phyloP scores from a whole-genome alignment of 163 green algal genomes.

The Trebouxia gelatinosa region DNA sequence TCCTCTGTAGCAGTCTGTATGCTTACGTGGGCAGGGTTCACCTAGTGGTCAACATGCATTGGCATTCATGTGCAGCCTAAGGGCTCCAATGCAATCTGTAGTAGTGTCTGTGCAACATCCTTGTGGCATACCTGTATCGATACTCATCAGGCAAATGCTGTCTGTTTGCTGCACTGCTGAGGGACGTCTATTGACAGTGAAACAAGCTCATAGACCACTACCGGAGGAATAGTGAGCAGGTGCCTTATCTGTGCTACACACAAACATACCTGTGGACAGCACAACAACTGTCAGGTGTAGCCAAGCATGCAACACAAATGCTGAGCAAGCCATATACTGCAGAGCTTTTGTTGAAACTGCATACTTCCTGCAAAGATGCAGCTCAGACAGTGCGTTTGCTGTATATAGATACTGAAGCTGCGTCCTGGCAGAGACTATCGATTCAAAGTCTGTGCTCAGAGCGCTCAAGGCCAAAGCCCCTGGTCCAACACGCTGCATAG shows the following conservation, averaged over 20 bases:
- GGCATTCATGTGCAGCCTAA: background rate
- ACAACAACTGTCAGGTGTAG: background rate
- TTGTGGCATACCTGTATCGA: no score
- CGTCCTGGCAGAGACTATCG: slow-evolving; percentile 2
- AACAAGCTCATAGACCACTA: no score
- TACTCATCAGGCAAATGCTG: no score
- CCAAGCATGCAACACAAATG: background rate
- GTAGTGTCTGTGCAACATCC: background rate
- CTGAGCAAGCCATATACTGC: no score
- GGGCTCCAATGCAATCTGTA: background rate
- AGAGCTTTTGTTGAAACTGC: background rate
- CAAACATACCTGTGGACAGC: background rate
- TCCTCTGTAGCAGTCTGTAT: background rate
- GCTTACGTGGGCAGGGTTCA: background rate
- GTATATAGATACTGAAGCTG: background rate
- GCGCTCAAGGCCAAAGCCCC: background rate
- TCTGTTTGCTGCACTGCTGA: no score
- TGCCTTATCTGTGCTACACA: background rate
- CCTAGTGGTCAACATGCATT: background rate
- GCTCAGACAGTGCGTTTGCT: background rate
- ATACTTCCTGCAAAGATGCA: background rate
- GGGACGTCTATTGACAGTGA: no score
- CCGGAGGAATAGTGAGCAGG: background rate
- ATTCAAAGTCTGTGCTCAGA: slow-evolving; percentile 15
- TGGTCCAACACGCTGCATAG: background rate